These are phyloP conservation scores for Umbelopsis sp. DNA, from an alignment of 192 early-diverging fungal species.

Conservation along the genomic window DNA sequence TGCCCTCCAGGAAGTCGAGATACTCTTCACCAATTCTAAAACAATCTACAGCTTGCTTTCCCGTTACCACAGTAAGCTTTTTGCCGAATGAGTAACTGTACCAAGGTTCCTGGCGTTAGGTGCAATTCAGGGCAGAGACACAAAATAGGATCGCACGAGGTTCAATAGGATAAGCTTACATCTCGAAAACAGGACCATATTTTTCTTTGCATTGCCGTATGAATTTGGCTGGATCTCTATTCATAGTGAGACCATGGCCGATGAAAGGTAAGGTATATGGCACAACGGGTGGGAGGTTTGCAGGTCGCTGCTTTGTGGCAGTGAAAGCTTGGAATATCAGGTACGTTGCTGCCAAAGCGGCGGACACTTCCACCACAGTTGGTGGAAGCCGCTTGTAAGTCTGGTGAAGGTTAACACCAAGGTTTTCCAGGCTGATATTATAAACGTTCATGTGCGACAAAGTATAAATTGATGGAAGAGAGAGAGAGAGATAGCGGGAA, in stretches of 20 bases:
- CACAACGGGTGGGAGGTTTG: not conserved
- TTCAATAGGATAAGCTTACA: too few relatives aligned
- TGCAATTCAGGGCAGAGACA: too few relatives aligned
- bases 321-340: not conserved
- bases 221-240: conserved; percentile 13
- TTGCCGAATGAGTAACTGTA: not conserved
- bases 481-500: too few relatives aligned
- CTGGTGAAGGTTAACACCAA: not conserved
- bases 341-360: not conserved
- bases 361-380: not conserved
- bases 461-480: too few relatives aligned
- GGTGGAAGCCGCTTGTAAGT: not conserved
- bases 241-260: conserved; percentile 17
- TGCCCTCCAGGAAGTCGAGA: conserved; percentile 21
- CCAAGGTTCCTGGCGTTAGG: too few relatives aligned
- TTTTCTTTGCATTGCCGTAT: conserved; percentile 11
- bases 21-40: not conserved
- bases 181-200: conserved; percentile 21
- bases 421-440: not conserved
- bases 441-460: too few relatives aligned
- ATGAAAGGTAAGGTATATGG: conserved; percentile 17
- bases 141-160: too few relatives aligned
- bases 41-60: conserved; percentile 5
- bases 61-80: conserved; percentile 11
- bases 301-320: not conserved